Evolutionary conservation across 768 basidiomycete genomes (phyloP).

Genomic region (Cystobasidiopsis lactophilus): DNA sequence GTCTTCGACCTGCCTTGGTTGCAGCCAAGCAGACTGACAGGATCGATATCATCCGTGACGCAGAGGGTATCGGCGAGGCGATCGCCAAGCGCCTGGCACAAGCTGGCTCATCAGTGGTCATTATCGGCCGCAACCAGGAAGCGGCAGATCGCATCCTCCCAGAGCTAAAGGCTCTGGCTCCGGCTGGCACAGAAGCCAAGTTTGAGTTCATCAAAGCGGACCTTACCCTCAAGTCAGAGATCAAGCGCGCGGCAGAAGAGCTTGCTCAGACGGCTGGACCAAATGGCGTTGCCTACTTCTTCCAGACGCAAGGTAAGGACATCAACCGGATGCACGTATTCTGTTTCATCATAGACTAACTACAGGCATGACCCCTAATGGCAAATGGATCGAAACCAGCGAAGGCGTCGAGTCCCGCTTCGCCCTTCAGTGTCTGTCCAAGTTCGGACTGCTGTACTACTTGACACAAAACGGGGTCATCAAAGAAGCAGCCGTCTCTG

Average conservation of each 20-base stretch:
- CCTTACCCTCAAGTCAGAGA: constrained; percentile 10
- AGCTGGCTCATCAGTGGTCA: constrained; percentile 15
- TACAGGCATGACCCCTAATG: constrained; percentile 7
- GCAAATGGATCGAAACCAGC: background rate
- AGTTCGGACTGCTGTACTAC: constrained; percentile 15
- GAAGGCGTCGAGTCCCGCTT: constrained; percentile 14
- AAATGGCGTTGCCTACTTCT: constrained; percentile 13
- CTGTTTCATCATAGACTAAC: background rate
- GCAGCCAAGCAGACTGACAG: background rate
- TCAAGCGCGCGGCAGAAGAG: constrained; percentile 5
- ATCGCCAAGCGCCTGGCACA: constrained; percentile 13
- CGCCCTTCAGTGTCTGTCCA: constrained; percentile 15
- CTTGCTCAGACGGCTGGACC: constrained; percentile 13
- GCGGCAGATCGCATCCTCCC: constrained; percentile 8
- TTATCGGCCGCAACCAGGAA: constrained; percentile 16
- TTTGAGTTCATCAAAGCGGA: constrained; percentile 20
- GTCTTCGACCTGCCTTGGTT: no score
- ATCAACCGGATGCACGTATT: background rate
- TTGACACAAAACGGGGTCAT: constrained; percentile 13
- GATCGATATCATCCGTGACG: no score
- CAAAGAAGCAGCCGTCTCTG: constrained; percentile 10
- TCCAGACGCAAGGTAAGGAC: constrained; percentile 13
- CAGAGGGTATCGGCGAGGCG: constrained; percentile 16
- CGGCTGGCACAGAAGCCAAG: background rate
- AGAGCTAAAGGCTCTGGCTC: constrained; percentile 1